phyloP scores from a whole-genome alignment of 805 yeast species.

The Wickerhamomyces queroliae region DNA sequence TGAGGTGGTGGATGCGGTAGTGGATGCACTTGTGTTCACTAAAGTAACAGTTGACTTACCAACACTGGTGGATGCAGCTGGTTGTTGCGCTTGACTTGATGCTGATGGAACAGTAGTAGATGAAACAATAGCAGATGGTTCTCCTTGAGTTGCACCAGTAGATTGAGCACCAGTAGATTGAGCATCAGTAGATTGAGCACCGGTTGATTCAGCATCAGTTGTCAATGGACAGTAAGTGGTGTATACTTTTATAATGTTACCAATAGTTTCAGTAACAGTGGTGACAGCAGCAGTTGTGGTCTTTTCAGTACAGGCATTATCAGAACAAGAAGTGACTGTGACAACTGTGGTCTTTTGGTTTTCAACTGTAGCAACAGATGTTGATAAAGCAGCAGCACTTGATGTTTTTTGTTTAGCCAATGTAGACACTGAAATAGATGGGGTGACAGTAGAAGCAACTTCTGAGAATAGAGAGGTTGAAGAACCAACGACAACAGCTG shows the following conservation, averaged over 20 bases:
- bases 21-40: neutral
- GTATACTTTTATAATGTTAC: conserved; percentile 27
- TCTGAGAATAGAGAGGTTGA: neutral
- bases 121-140: too few species aligned
- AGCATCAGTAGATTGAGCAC: neutral
- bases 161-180: neutral
- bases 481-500: neutral
- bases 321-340: conserved; percentile 5
- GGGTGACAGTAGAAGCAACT: neutral
- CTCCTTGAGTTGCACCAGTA: too few species aligned
- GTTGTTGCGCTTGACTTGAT: too few species aligned
- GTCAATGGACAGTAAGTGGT: conserved; percentile 29
- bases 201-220: neutral
- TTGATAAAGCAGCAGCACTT: conserved; percentile 14
- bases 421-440: neutral
- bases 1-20: neutral
- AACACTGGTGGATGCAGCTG: neutral
- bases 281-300: conserved; percentile 17
- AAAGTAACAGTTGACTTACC: neutral
- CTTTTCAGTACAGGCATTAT: conserved; percentile 21
- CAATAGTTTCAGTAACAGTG: conserved; percentile 16
- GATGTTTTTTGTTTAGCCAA: neutral
- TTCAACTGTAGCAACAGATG: conserved; percentile 1
- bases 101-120: too few species aligned
- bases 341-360: neutral